Evolutionary conservation across 2,329 filamentous ascomycete genomes (phyloP).

Genomic region (Ophiostoma ulmi): DNA sequence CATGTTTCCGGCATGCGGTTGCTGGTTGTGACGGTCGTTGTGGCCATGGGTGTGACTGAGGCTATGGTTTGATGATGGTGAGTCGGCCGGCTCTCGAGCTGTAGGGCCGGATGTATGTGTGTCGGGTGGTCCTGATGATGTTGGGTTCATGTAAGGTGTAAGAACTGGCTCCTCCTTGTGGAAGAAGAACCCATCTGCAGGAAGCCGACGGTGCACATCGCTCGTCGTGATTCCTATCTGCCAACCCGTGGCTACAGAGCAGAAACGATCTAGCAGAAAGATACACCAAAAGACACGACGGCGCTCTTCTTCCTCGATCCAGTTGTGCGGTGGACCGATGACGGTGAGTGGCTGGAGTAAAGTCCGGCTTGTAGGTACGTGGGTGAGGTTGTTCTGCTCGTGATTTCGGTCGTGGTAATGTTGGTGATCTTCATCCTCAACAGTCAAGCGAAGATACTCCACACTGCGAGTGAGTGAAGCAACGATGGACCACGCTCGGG

Average conservation of each 20-base stretch:
- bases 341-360: slow-evolving; percentile 32
- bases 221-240: slow-evolving; percentile 34
- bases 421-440: slow-evolving; percentile 32
- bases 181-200: slow-evolving; percentile 35
- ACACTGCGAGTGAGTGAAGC: slow-evolving; percentile 37
- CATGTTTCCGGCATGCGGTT: slow-evolving; percentile 4
- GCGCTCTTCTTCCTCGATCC: slow-evolving; percentile 33
- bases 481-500: slow-evolving; percentile 36
- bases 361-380: slow-evolving; percentile 9
- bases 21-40: neutral
- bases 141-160: slow-evolving; percentile 34
- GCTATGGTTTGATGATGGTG: slow-evolving; percentile 15
- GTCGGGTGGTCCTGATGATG: neutral
- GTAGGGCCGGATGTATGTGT: neutral
- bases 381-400: neutral
- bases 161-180: slow-evolving; percentile 32
- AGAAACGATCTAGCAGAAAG: slow-evolving; percentile 36
- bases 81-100: neutral
- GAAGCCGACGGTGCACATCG: slow-evolving; percentile 35
- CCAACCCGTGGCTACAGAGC: slow-evolving; percentile 33
- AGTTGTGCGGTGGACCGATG: slow-evolving; percentile 31
- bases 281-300: slow-evolving; percentile 38
- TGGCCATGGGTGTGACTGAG: neutral
- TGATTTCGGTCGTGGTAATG: neutral
- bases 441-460: slow-evolving; percentile 36